Conservation (phyloP, 768 basidiomycete genomes). For the Russula sp. region DNA sequence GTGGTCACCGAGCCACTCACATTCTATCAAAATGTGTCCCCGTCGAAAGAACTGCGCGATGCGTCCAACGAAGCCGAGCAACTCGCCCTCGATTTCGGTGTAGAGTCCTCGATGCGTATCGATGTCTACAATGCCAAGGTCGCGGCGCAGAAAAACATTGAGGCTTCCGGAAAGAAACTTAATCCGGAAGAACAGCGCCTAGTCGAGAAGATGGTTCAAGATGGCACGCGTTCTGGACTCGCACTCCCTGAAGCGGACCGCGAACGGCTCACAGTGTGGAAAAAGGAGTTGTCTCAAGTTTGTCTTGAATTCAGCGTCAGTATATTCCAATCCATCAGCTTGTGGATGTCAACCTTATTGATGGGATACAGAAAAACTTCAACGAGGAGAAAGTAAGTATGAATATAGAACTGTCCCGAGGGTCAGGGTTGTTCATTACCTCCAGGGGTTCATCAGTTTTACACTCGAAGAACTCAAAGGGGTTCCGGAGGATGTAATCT, state of each 20-base stretch:
- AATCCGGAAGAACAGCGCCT: conserved; percentile 67
- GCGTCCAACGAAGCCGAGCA: conserved; percentile 74
- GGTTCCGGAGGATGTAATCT: conserved; percentile 74
- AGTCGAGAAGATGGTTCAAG: conserved; percentile 79
- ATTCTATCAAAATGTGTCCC: conserved; percentile 44
- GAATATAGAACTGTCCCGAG: background rate
- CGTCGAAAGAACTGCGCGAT: conserved; percentile 72
- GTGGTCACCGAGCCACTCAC: conserved; percentile 54
- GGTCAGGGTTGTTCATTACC: background rate
- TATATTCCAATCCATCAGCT: conserved; percentile 18
- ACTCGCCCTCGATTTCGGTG: conserved; percentile 64
- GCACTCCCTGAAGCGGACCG: conserved; percentile 64
- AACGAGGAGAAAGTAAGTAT: conserved; percentile 75
- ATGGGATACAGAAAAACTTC: conserved; percentile 65
- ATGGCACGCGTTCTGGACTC: conserved; percentile 77
- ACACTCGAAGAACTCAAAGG: conserved; percentile 74
- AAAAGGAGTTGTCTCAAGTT: conserved; percentile 73
- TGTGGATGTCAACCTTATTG: background rate
- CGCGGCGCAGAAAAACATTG: conserved; percentile 66
- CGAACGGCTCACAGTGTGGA: conserved; percentile 52
- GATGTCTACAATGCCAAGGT: conserved; percentile 76
- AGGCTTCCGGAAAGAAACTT: conserved; percentile 54
- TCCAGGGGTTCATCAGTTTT: conserved; percentile 59
- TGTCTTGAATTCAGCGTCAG: conserved; percentile 78
- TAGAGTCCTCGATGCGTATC: conserved; percentile 76